Evolutionary conservation across 495 filamentous ascomycete species (phyloP).

Genomic region (Wilcoxina mikolae): DNA sequence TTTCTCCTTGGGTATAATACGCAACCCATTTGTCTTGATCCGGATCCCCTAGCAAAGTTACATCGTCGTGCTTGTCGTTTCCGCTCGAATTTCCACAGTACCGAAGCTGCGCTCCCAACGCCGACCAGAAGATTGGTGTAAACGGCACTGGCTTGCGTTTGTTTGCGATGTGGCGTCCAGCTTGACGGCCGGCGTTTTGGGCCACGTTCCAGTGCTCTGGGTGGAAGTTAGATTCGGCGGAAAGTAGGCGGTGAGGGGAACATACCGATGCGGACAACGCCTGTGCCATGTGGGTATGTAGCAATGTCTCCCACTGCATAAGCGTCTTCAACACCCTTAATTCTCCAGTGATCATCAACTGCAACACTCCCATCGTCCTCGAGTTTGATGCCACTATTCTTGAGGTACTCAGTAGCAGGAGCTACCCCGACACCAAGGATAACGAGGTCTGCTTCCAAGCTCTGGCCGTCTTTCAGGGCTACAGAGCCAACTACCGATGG

Average conservation of each 20-base stretch:
- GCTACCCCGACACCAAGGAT: constrained; percentile 79
- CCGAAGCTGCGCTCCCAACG: constrained; percentile 70
- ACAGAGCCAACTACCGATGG: constrained; percentile 62
- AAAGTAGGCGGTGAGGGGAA: constrained; percentile 11
- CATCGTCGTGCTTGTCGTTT: constrained; percentile 57
- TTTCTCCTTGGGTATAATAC: constrained; percentile 76
- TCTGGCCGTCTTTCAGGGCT: constrained; percentile 70
- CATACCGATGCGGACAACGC: constrained; percentile 15
- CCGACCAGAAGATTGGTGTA: constrained; percentile 93
- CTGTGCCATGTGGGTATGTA: constrained; percentile 47
- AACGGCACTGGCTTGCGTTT: constrained; percentile 50
- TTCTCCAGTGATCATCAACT: constrained; percentile 61
- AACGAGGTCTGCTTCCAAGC: constrained; percentile 73
- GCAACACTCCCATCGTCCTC: constrained; percentile 67
- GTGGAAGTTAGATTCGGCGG: constrained; percentile 26
- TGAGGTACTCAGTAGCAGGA: constrained; percentile 76
- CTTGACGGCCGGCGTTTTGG: constrained; percentile 73
- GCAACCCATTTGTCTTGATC: constrained; percentile 75
- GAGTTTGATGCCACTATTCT: constrained; percentile 48
- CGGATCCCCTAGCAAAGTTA: constrained; percentile 60
- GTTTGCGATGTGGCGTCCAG: constrained; percentile 56
- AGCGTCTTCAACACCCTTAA: constrained; percentile 59
- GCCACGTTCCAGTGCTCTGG: constrained; percentile 99
- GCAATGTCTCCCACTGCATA: constrained; percentile 95
- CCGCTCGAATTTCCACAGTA: constrained; percentile 73